phyloP scores from a whole-genome alignment of 1,139 yeast species.

The Sugiyamaella novakii region DNA sequence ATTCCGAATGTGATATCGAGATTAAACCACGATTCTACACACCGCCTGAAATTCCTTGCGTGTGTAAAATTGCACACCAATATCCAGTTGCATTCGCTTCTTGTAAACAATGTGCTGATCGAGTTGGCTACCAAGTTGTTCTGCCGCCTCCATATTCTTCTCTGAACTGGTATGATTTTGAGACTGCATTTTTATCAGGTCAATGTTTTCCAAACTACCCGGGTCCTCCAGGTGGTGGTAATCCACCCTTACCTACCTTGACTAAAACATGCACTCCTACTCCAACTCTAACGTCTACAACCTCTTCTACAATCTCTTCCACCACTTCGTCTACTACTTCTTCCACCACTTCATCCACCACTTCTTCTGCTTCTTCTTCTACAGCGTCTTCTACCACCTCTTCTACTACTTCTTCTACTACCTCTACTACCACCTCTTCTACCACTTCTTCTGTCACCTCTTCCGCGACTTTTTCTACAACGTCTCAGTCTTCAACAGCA shows the following conservation, averaged over 20 bases:
- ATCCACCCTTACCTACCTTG: background rate
- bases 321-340: background rate
- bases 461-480: background rate
- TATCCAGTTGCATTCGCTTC: constrained; percentile 6
- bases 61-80: background rate
- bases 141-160: background rate
- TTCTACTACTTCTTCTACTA: background rate
- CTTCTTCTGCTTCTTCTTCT: background rate
- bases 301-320: background rate
- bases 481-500: background rate
- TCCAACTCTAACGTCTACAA: background rate
- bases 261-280: background rate
- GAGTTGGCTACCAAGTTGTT: background rate
- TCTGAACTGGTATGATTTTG: constrained; percentile 8
- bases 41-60: background rate
- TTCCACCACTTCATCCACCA: background rate
- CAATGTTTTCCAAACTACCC: constrained; percentile 5
- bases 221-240: background rate
- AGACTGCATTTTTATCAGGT: constrained; percentile 5
- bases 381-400: background rate
- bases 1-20: background rate
- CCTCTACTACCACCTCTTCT: background rate
- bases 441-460: background rate
- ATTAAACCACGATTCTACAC: constrained; percentile 1
- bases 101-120: constrained; percentile 9